Conservation (phyloP, 257 asterid genomes). For the Mentha longifolia region DNA sequence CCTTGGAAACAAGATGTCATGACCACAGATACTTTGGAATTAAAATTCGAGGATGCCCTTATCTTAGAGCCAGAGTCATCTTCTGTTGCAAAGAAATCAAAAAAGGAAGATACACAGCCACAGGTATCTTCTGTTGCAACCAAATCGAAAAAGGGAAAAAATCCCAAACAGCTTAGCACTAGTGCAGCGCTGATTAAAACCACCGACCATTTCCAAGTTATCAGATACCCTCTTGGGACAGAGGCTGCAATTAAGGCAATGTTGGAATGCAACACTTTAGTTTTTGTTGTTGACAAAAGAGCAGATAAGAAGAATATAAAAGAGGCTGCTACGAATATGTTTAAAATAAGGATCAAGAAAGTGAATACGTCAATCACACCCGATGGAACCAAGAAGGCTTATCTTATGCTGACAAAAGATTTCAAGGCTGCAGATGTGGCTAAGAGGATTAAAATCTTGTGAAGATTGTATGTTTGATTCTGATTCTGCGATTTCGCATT, state of each 20-base stretch:
- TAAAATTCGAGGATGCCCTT: slow-evolving; percentile 22
- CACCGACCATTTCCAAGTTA: slow-evolving; percentile 45
- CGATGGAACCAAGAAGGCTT: slow-evolving; percentile 76
- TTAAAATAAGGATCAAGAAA: slow-evolving; percentile 50
- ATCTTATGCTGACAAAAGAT: slow-evolving; percentile 46
- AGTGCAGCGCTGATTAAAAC: slow-evolving; percentile 37
- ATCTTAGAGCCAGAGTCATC: slow-evolving; percentile 12
- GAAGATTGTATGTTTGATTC: slow-evolving; percentile 22
- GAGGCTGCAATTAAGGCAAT: slow-evolving; percentile 60
- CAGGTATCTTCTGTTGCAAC: slow-evolving; percentile 26
- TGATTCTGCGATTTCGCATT: neutral
- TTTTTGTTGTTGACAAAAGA: slow-evolving; percentile 64
- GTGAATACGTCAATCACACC: slow-evolving; percentile 67
- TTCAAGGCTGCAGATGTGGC: slow-evolving; percentile 64
- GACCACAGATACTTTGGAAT: neutral
- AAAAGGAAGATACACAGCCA: slow-evolving; percentile 35
- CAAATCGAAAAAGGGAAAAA: slow-evolving; percentile 38
- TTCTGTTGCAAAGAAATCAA: slow-evolving; percentile 27
- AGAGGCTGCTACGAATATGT: slow-evolving; percentile 52
- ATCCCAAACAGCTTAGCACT: slow-evolving; percentile 45
- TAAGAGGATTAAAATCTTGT: slow-evolving; percentile 57
- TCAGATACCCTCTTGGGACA: slow-evolving; percentile 59
- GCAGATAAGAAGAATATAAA: slow-evolving; percentile 71
- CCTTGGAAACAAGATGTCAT: neutral
- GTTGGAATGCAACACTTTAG: slow-evolving; percentile 55